Base-by-base conservation (phyloP, 1,139 yeast species). In the Pichia cactophila region DNA sequence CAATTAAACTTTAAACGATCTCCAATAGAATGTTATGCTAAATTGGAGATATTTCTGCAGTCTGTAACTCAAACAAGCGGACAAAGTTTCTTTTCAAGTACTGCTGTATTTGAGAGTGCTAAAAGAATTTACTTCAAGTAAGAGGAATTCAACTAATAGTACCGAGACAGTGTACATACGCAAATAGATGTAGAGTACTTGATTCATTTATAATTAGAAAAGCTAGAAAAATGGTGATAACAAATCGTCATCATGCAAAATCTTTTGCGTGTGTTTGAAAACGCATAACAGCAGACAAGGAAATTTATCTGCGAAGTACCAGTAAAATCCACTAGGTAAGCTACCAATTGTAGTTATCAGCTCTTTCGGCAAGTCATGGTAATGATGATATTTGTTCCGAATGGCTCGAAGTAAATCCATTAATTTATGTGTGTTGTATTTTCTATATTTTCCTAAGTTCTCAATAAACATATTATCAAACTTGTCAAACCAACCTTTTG, bases 301-400 rank as follows among this genome's bases (percentile, higher is more conserved):
- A 62, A 90, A 92, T 61, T 80, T 77, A 35, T 67, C 63, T 45
- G 80, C 79, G 67, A 88, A 92, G 63, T 86, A 92, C 45, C 70
- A 67, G 66, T 88, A 84, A 64, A 86, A 92, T 1, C 95, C 96
- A 49, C 79, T 80, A 0, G 97, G 97, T 33, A 87, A 69, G 0
- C 94, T 85, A 26, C 87, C 83, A 81, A 92, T 85, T 50, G 78
- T 67, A 55, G 59, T 65, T 33, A 70, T 77, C 49, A 90, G 69
- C 23, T 70, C 74, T 6, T 70, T 73, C 1, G 97, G 96, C 66
- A 90, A 70, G 62, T 94, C 98, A 66, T 88, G 88, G 65, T 78
- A 92, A 66, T 92, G 99, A 64, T 88, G 96, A 63, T 86, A 82
- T 65, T 92, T 92, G 70, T 92, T 92, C 58, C 99, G 74, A 58